Conservation (phyloP, 805 yeast genomes). For the Metschnikowia baotianmanensis region DNA sequence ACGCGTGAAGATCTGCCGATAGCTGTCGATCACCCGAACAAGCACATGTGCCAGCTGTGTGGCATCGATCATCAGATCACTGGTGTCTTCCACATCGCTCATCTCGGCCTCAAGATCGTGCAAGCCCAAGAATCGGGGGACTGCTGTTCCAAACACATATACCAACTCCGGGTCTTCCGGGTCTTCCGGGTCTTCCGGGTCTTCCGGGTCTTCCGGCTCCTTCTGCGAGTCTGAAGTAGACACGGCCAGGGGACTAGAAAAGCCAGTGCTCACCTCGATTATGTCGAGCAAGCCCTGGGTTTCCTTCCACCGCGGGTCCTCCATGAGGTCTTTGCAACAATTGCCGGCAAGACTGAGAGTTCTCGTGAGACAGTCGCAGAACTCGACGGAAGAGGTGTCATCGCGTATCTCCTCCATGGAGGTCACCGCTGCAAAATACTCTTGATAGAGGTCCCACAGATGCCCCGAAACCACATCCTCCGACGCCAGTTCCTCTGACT, state of each 20-base stretch:
- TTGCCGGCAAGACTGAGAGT: slow-evolving; percentile 3
- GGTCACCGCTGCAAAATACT: too few relatives aligned
- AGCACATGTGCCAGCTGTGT: background rate
- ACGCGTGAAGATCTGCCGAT: slow-evolving; percentile 3
- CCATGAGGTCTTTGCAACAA: slow-evolving; percentile 1
- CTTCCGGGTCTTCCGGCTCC: too few relatives aligned
- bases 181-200: too few relatives aligned
- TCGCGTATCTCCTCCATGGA: too few relatives aligned
- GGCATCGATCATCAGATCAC: background rate
- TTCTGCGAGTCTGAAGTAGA: background rate
- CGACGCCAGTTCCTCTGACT: too few relatives aligned
- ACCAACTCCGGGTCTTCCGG: too few relatives aligned
- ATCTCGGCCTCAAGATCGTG: background rate
- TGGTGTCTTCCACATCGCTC: background rate
- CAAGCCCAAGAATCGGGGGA: too few relatives aligned
- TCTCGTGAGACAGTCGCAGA: slow-evolving; percentile 1
- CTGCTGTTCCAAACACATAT: too few relatives aligned
- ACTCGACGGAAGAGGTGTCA: background rate
- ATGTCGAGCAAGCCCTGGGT: slow-evolving; percentile 1
- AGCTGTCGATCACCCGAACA: background rate
- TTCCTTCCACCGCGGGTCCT: background rate
- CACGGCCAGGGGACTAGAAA: background rate
- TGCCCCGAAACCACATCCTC: too few relatives aligned
- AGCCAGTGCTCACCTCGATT: slow-evolving; percentile 4
- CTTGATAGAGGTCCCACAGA: too few relatives aligned